Conservation (phyloP, 345 rosid species). For the Adansonia digitata region DNA sequence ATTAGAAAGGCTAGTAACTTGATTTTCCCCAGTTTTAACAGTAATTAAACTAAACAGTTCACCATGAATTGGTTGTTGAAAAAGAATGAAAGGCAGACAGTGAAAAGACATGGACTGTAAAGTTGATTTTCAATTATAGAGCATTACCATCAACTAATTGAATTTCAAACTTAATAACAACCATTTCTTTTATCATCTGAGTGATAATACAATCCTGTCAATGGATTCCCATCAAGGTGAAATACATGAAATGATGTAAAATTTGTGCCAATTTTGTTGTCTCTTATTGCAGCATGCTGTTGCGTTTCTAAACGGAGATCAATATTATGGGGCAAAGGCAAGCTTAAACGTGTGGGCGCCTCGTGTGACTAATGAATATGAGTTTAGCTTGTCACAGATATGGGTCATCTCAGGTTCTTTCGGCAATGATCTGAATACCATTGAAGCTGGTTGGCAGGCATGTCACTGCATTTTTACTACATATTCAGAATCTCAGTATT, state of each 20-base stretch:
- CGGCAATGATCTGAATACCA: constrained; percentile 84
- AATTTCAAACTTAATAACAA: not conserved
- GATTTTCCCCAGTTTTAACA: not conserved
- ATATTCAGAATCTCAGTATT: not conserved
- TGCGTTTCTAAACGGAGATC: constrained; percentile 72
- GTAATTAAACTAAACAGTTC: not conserved
- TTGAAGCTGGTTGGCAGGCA: constrained; percentile 99
- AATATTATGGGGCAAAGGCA: constrained; percentile 91
- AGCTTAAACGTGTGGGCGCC: constrained; percentile 94
- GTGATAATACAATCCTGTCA: not conserved
- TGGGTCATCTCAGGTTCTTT: constrained; percentile 97
- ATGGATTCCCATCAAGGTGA: not conserved
- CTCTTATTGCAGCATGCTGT: constrained; percentile 76
- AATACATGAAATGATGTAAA: not conserved
- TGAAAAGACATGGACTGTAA: not conserved
- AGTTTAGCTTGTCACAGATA: constrained; percentile 86
- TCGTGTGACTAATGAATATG: constrained; percentile 59
- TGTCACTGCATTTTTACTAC: not conserved
- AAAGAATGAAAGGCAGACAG: not conserved
- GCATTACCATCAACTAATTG: not conserved
- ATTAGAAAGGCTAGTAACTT: not conserved
- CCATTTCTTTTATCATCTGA: not conserved
- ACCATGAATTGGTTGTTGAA: not conserved
- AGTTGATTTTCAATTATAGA: constrained; percentile 3
- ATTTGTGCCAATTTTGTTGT: not conserved